Percentiles rank a stretch among this genome's conserved stretches.
Evolutionary conservation across 768 basidiomycete genomes (phyloP).

Genomic region (Mycena metata): DNA sequence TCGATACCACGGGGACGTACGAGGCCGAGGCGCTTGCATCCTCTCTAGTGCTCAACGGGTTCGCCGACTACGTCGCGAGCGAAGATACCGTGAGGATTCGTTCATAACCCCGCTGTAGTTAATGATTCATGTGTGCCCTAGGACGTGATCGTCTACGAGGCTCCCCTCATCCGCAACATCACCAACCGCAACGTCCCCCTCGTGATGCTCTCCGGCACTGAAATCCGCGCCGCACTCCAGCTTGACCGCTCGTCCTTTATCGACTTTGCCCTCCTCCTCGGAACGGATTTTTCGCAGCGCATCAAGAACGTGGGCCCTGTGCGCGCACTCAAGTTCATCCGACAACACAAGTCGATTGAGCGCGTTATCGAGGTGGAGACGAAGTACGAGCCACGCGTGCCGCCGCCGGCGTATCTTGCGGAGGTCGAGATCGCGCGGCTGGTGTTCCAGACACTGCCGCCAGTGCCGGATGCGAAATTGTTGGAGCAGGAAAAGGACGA

Average conservation of each 20-base stretch:
- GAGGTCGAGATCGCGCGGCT: slow-evolving; percentile 73
- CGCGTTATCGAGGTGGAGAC: slow-evolving; percentile 65
- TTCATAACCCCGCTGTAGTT: slow-evolving; percentile 3
- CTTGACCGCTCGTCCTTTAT: slow-evolving; percentile 73
- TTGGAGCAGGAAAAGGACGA: slow-evolving; percentile 59
- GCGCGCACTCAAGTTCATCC: slow-evolving; percentile 83
- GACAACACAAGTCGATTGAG: slow-evolving; percentile 80
- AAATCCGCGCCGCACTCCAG: slow-evolving; percentile 69
- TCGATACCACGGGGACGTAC: slow-evolving; percentile 75
- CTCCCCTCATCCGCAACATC: slow-evolving; percentile 84
- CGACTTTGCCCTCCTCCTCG: slow-evolving; percentile 89
- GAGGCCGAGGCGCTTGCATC: slow-evolving; percentile 93
- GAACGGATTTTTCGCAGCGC: slow-evolving; percentile 91
- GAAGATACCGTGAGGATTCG: slow-evolving; percentile 80
- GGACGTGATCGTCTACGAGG: slow-evolving; percentile 89
- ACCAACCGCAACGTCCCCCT: slow-evolving; percentile 73
- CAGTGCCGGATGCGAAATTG: slow-evolving; percentile 60
- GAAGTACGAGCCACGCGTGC: slow-evolving; percentile 65
- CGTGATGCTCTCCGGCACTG: slow-evolving; percentile 70
- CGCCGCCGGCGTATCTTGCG: slow-evolving; percentile 67
- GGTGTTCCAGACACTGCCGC: slow-evolving; percentile 77
- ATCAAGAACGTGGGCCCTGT: slow-evolving; percentile 86
- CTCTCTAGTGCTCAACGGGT: slow-evolving; percentile 77
- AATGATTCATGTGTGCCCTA: slow-evolving; percentile 43
- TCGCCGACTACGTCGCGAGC: slow-evolving; percentile 90